Evolutionary conservation across 805 yeast species (phyloP).

Genomic region (Candida cerambycidarum): DNA sequence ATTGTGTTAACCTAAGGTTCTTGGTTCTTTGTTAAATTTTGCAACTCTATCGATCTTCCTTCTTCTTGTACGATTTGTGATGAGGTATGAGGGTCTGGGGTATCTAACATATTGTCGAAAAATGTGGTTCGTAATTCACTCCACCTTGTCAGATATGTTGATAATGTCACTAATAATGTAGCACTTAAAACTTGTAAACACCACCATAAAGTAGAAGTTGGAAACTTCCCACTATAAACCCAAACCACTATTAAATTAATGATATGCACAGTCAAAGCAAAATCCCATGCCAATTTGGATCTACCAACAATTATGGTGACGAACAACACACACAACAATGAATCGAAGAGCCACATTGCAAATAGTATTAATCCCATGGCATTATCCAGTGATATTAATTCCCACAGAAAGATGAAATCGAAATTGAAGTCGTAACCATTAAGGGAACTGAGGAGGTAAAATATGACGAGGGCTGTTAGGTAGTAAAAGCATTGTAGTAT

Average conservation of each 20-base stretch:
- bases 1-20: no score
- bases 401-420: slow-evolving; percentile 82
- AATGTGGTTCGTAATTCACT: slow-evolving; percentile 85
- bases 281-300: slow-evolving; percentile 93
- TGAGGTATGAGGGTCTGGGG: not conserved
- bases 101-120: slow-evolving; percentile 76
- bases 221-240: slow-evolving; percentile 64
- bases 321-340: slow-evolving; percentile 79
- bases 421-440: slow-evolving; percentile 69
- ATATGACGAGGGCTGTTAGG: slow-evolving; percentile 63
- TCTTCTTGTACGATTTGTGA: slow-evolving; percentile 31
- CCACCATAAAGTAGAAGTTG: slow-evolving; percentile 82
- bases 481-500: slow-evolving; percentile 80
- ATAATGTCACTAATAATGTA: slow-evolving; percentile 67
- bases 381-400: slow-evolving; percentile 66
- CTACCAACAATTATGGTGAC: slow-evolving; percentile 88
- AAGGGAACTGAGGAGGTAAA: slow-evolving; percentile 63
- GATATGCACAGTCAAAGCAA: slow-evolving; percentile 89
- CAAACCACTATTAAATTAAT: slow-evolving; percentile 72
- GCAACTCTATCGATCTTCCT: slow-evolving; percentile 13
- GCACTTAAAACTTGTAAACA: slow-evolving; percentile 68
- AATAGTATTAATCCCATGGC: slow-evolving; percentile 77
- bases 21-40: slow-evolving; percentile 7
- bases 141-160: slow-evolving; percentile 92
- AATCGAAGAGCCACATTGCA: slow-evolving; percentile 77